These are phyloP conservation scores for Cladosporium halotolerans DNA, from an alignment of 2,329 filamentous ascomycete genomes.

Conservation along the genomic window DNA sequence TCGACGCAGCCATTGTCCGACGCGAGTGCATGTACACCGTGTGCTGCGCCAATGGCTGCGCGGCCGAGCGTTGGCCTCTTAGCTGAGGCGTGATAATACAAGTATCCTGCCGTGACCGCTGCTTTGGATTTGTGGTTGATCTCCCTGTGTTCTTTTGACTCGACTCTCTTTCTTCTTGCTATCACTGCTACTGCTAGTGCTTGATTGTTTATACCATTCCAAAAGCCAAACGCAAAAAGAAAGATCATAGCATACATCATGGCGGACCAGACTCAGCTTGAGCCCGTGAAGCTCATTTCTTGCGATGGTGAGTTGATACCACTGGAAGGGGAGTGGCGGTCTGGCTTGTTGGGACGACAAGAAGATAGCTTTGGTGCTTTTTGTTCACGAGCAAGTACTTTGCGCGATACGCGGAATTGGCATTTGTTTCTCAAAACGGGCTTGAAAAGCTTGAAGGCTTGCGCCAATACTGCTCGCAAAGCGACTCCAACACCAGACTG, in stretches of 20 bases:
- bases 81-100: slow-evolving; percentile 1
- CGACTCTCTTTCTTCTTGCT: neutral
- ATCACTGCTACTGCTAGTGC: too few relatives aligned
- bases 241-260: slow-evolving; percentile 1
- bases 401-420: too few relatives aligned
- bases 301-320: slow-evolving; percentile 27
- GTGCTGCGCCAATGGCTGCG: too few relatives aligned
- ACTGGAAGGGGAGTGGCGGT: neutral
- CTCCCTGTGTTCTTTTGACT: neutral
- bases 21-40: neutral
- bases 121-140: too few relatives aligned
- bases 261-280: slow-evolving; percentile 17
- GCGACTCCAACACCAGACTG: neutral
- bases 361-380: too few relatives aligned
- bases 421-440: too few relatives aligned
- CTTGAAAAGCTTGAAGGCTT: too few relatives aligned
- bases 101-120: neutral
- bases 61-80: neutral
- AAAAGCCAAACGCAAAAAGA: neutral
- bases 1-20: neutral
- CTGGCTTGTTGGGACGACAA: too few relatives aligned
- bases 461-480: too few relatives aligned
- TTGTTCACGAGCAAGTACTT: too few relatives aligned
- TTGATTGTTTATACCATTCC: neutral
- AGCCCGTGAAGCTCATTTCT: slow-evolving; percentile 29